Base-by-base conservation (phyloP, 805 yeast genomes). In the Metschnikowia arizonensis region DNA sequence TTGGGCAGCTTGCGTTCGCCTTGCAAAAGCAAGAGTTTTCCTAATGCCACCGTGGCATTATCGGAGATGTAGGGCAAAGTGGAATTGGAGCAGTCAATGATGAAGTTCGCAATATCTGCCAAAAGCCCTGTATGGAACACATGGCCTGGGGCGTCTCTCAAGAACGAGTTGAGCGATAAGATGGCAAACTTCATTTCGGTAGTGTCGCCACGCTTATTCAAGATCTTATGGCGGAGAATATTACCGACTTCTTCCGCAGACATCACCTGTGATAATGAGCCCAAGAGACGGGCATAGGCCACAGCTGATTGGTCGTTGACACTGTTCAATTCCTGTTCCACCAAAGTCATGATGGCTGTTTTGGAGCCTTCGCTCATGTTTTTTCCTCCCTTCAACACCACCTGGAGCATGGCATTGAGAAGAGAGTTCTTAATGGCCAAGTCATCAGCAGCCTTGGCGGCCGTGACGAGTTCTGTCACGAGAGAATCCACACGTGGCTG, bases 401-500 rank as follows among this genome's bases (percentile, higher is more conserved):
- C 93, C 60, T 87, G 96, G 42, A 85, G 70, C 56, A 91, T 69
- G 0, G 95, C 97, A 56, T 81, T 81, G 56, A 89, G 72, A 85
- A 90, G 86, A 0, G 97, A 87, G 9, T 87, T 79, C 55, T 85
- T 85, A 21, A 89, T 89, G 44, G 88, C 91, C 36, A 68, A 66
- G 48, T 79, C 82, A n/a, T 74, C 72, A 17, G 86, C 73, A 47
- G 73, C 72, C 57, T 78, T 83, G 11, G 88, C 87, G 43, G 93
- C 93, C 36, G 79, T 65, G 11, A 89, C 82, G 49, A 90, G 74
- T 61, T 91, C 98, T 33, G 86, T 76, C 5, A 89, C 88, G 45
- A 91, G 76, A 3, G 97, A 96, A 63, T 91, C 99, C 45, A 91
- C 90, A 60, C 97, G 79, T 6, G 97, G 90, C 65, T 90, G 97